Base-by-base conservation (phyloP, 257 asterid species). In the Marsdenia floribunda region DNA sequence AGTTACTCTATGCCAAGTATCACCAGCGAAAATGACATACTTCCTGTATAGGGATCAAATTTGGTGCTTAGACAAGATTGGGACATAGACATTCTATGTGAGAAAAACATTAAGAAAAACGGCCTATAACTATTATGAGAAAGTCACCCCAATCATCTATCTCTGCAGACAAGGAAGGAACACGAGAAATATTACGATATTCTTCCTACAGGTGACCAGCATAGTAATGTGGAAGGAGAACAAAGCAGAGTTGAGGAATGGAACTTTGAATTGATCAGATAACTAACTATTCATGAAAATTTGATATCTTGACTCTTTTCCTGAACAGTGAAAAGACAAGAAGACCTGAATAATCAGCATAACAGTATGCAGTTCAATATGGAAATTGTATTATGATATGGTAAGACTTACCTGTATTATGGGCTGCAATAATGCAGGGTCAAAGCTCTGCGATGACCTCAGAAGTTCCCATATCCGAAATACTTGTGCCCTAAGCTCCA, bases 401-500 rank as follows among this genome's bases (percentile, higher is more conserved):
- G 58, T 72, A n/a, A n/a, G n/a, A 73, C 86, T 68, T 75, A 92
- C 99, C 96, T 94, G 99, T 80, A 94, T 75, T 77, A 92, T 82
- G 55, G 99, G 97, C 83, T 73, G 97, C 83, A 94, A 84, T 75
- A 92, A 50, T 77, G 84, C 88, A 49, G 99, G 97, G 83, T 94
- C 97, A 58, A 94, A 94, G 80, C 76, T 88, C 77, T 89, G 88
- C 2, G 97, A 90, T 77, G 99, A 81, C 82, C 75, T 85, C 71
- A 94, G 74, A 79, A 94, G 91, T 44, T 81, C 91, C 99, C 99
- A 94, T 83, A 94, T 87, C 84, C 91, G 85, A 55, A 94, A 59
- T 68, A 94, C 96, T 85, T 92, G 99, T 68, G 93, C 95, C 84
- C 96, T 87, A 75, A 94, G 99, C 85, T 82, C 96, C 89, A 86